These are phyloP conservation scores for Aspergillus brasiliensis DNA, from an alignment of 2,329 filamentous ascomycete genomes.

Conservation along the genomic window DNA sequence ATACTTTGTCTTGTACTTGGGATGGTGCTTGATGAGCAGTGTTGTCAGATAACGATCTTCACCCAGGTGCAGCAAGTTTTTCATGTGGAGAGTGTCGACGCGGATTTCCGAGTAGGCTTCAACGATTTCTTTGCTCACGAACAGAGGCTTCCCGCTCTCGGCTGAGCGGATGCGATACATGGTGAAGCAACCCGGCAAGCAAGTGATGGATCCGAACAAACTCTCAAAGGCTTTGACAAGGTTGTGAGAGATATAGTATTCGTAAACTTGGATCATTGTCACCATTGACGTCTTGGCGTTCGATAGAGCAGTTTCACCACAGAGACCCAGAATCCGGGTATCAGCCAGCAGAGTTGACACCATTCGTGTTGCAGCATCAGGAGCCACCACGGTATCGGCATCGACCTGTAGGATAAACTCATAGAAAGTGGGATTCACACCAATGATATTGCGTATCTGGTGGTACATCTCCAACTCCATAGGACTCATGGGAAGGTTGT, in stretches of 20 bases:
- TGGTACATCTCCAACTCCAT: slow-evolving; percentile 98
- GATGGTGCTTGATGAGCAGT: slow-evolving; percentile 85
- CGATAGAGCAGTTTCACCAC: slow-evolving; percentile 89
- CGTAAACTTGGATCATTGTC: slow-evolving; percentile 99
- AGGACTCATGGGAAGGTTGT: slow-evolving; percentile 94
- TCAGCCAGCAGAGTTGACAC: slow-evolving; percentile 89
- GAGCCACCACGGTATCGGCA: slow-evolving; percentile 90
- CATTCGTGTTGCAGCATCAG: slow-evolving; percentile 88
- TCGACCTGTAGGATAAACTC: slow-evolving; percentile 97
- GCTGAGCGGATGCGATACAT: slow-evolving; percentile 98
- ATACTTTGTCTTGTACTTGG: slow-evolving; percentile 98
- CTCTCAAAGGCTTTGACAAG: slow-evolving; percentile 95
- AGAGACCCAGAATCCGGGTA: slow-evolving; percentile 88
- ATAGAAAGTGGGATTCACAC: slow-evolving; percentile 97
- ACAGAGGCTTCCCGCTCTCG: slow-evolving; percentile 91
- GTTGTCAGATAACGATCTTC: slow-evolving; percentile 98
- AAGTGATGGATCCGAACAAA: slow-evolving; percentile 95
- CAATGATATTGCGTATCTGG: slow-evolving; percentile 97
- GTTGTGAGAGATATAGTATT: slow-evolving; percentile 99
- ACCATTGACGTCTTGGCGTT: slow-evolving; percentile 92
- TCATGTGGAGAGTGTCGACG: slow-evolving; percentile 97
- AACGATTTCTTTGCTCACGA: slow-evolving; percentile 90
- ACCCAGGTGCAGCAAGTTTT: slow-evolving; percentile 93
- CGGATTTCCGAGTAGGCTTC: slow-evolving; percentile 88
- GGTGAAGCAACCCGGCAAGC: slow-evolving; percentile 96